phyloP scores from a whole-genome alignment of 768 basidiomycete genomes.

The Amanita thiersii region DNA sequence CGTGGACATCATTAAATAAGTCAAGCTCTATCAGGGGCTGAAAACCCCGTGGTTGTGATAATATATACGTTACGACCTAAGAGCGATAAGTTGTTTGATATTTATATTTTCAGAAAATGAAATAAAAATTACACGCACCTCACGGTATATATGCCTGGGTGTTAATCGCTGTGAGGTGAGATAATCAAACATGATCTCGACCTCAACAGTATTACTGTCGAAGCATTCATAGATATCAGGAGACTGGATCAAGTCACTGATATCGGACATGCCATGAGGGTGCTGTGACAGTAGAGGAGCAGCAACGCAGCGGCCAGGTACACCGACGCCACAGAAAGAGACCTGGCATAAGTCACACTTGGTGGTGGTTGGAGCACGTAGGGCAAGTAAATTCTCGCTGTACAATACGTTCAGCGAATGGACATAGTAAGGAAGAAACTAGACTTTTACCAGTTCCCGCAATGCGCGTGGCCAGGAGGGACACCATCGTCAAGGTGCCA shows the following conservation, averaged over 20 bases:
- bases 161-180: constrained; percentile 51
- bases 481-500: constrained; percentile 73
- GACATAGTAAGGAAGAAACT: background rate
- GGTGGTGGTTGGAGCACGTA: constrained; percentile 67
- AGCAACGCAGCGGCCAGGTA: constrained; percentile 68
- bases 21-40: constrained; percentile 60
- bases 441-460: constrained; percentile 68
- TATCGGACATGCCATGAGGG: constrained; percentile 58
- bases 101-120: background rate
- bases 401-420: constrained; percentile 5
- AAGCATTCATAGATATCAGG: constrained; percentile 77
- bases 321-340: constrained; percentile 74
- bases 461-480: constrained; percentile 74
- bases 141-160: constrained; percentile 69
- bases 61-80: constrained; percentile 57
- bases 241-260: constrained; percentile 73
- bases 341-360: constrained; percentile 81
- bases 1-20: constrained; percentile 63
- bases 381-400: constrained; percentile 70
- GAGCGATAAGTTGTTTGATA: constrained; percentile 1
- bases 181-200: constrained; percentile 81
- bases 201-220: constrained; percentile 68
- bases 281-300: constrained; percentile 48
- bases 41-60: constrained; percentile 56
- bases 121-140: constrained; percentile 36